Conservation (phyloP, 768 basidiomycete genomes). For the Tylopilus balloui region DNA sequence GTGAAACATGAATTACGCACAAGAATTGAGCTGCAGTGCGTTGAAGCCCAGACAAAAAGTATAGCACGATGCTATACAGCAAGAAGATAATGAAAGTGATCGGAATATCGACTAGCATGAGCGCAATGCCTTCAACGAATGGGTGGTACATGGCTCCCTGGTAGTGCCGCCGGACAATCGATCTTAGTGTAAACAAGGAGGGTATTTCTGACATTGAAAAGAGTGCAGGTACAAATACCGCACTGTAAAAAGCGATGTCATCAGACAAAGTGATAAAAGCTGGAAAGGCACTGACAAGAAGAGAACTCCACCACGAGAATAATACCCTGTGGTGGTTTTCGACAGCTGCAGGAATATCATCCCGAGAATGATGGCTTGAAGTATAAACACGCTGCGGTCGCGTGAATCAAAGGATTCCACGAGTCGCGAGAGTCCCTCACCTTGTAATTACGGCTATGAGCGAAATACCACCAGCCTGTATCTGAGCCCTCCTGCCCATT, state of each 20-base stretch:
- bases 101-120: constrained; percentile 46
- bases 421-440: constrained; percentile 3
- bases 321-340: constrained; percentile 31
- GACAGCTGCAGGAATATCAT: constrained; percentile 46
- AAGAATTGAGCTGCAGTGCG: constrained; percentile 57
- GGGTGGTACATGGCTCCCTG: constrained; percentile 49
- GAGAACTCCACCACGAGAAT: constrained; percentile 72
- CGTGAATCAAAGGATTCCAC: neutral
- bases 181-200: constrained; percentile 41
- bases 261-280: neutral
- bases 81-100: constrained; percentile 36
- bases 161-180: constrained; percentile 42
- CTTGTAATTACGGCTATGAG: constrained; percentile 29
- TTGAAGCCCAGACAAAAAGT: constrained; percentile 60
- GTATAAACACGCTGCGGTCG: constrained; percentile 34
- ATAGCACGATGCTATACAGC: constrained; percentile 42
- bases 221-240: constrained; percentile 56
- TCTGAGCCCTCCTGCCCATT: constrained; percentile 43
- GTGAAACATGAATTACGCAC: constrained; percentile 32
- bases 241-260: constrained; percentile 31
- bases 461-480: constrained; percentile 38
- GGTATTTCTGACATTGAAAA: constrained; percentile 58
- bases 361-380: constrained; percentile 33
- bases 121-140: constrained; percentile 42
- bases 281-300: constrained; percentile 56